Evolutionary conservation across 768 basidiomycete genomes (phyloP).

Genomic region (Tulasnella sp.): DNA sequence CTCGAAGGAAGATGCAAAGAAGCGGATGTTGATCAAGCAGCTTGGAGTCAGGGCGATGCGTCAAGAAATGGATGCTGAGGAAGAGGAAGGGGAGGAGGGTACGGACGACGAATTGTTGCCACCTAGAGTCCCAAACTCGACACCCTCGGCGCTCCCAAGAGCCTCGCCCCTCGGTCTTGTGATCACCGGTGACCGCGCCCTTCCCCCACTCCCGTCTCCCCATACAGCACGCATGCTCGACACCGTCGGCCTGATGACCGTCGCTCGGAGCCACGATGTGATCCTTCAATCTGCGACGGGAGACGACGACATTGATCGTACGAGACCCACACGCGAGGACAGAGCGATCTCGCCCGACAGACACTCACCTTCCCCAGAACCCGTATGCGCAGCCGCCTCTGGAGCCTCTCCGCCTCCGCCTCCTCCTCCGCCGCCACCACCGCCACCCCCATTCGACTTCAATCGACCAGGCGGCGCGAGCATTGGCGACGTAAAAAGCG

Average conservation of each 20-base stretch:
- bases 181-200: neutral
- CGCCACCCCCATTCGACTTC: neutral
- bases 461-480: constrained; percentile 15
- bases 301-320: neutral
- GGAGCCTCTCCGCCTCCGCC: neutral
- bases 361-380: neutral
- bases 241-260: neutral
- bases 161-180: neutral
- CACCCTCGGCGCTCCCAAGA: neutral
- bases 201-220: constrained; percentile 1
- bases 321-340: neutral
- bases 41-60: constrained; percentile 1
- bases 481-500: constrained; percentile 53
- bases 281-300: neutral
- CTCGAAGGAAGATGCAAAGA: constrained; percentile 11
- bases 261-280: neutral
- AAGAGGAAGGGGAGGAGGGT: neutral
- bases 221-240: neutral
- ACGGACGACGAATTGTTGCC: constrained; percentile 10
- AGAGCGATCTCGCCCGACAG: neutral
- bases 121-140: neutral
- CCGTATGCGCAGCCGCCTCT: neutral
- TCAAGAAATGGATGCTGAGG: neutral
- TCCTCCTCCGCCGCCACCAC: neutral
- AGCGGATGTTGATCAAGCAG: constrained; percentile 10